Evolutionary conservation across 352 stramenopile genomes (phyloP), one percentile per base, ranked within the genome.

Genomic region (Thraustotheca clavata): DNA sequence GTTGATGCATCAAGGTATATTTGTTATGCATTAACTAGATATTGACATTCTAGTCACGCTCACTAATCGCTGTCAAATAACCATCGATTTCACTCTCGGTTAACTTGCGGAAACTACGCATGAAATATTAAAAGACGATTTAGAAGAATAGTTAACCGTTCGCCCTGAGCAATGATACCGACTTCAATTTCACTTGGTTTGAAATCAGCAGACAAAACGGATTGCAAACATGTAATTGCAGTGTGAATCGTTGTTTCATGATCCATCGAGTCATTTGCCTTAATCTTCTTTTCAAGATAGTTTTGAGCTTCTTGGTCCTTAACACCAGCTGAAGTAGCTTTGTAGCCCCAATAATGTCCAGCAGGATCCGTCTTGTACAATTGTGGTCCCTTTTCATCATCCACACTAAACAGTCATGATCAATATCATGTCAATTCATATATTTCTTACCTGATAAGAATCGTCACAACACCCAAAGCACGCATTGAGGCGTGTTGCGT

Each of bases 251-350:
- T 97, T 48, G 91, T 81, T 70, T 98, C 87, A n/a, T 87, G 75
- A 71, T 96, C 84, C 82, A 98, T 97, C 33, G 61, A 66, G n/a
- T 77, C 61, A 71, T 95, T 92, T 52, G 82, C 79, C 76, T 95
- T 94, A 27, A 98, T 87, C 77, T 97, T 96, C 77, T 99, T 99
- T 79, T 99, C 97, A 43, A 99, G 83, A 80, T 98, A 98, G 75
- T 99, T 99, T 67, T 97, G 96, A 31, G 96, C 96, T 77, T 99
- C 96, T 78, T 99, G 95, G 70, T 99, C 94, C 80, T 99, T 99
- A 14, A 89, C 76, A 20, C 97, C 97, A 0, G 90, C 85, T 7
- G 96, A 89, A 4, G 93, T 96, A 36, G 93, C 96, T 72, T 89
- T 91, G 80, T 91, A 91, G 38, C 96, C 96, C 69, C 98, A 91